Evolutionary conservation across 441 rosid genomes (phyloP), one percentile per base, ranked within the genome.

Genomic region (Erodium moschatum): DNA sequence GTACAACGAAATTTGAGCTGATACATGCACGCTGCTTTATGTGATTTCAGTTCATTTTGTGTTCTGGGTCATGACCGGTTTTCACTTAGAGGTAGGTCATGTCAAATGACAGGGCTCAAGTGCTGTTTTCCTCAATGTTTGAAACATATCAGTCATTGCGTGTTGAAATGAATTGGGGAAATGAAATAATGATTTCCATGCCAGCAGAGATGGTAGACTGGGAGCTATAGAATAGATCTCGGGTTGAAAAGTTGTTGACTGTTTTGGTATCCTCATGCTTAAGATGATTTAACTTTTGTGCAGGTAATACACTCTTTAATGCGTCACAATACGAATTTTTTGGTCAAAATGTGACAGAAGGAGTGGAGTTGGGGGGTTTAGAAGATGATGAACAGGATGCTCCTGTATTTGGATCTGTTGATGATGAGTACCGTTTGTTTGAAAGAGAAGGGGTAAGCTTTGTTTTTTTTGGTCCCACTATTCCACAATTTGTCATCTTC

Each of bases 291-390:
- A 46, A 21, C 3, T 46, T 50, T 2, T 66, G 5, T 18, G 79
- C 90, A 88, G 97, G 80, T 62, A 78, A 70, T 76, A 64, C 74
- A 7, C 76, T 82, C 66, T 91, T 89, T 75, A 94, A 91, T 79
- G 96, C 97, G 40, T 73, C 97, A 29, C 94, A 78, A 69, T 91
- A 91, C 69, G 94, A 82, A 64, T 91, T 91, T 73, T 91, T 91
- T 75, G 91, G 91, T 69, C 89, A 81, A 71, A 79, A 81, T 73
- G 86, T 76, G 50, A 73, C 74, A 61, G 84, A 78, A 50, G 97
- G 84, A 66, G 65, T 82, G 83, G 89, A 85, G 27, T 63, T 89
- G 69, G 89, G 94, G 40, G 93, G 85, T 35, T 70, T 89, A 15
- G 92, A 84, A 35, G 87, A 89, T 48, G 81, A 58, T 27, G 84